A percentile compares a stretch with the other conserved stretches of the same genome.
These are phyloP conservation scores for Fusarium camptoceras DNA, from an alignment of 2,329 filamentous ascomycete genomes.

Conservation along the genomic window DNA sequence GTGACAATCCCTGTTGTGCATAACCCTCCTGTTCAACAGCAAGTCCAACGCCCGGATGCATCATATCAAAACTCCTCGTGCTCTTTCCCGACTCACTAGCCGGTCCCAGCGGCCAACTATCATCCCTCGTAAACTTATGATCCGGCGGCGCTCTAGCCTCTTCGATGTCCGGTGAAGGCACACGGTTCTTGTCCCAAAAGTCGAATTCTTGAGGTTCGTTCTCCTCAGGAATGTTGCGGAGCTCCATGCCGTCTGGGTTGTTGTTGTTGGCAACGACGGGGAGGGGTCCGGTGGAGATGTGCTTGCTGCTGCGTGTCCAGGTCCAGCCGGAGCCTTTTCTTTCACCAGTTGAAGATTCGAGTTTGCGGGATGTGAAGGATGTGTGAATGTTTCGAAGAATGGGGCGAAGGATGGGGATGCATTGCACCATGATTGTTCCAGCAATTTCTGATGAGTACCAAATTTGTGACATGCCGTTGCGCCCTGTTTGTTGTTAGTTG, in stretches of 20 bases:
- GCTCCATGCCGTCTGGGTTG: conserved; percentile 29
- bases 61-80: conserved; percentile 34
- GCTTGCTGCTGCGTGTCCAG: conserved; percentile 39
- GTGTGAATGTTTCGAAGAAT: conserved; percentile 52
- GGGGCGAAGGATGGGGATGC: conserved; percentile 63
- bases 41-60: conserved; percentile 38
- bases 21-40: conserved; percentile 36
- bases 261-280: not conserved
- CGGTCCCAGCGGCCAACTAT: conserved; percentile 34
- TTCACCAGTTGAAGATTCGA: conserved; percentile 35
- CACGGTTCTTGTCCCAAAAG: conserved; percentile 27
- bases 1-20: conserved; percentile 39
- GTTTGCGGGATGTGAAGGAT: conserved; percentile 40
- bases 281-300: conserved; percentile 24
- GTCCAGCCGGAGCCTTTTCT: conserved; percentile 37
- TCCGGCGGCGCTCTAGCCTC: not conserved
- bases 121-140: conserved; percentile 16
- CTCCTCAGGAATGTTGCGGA: conserved; percentile 41
- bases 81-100: conserved; percentile 29
- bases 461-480: conserved; percentile 45
- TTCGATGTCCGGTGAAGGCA: conserved; percentile 13
- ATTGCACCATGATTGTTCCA: conserved; percentile 67
- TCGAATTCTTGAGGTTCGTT: conserved; percentile 27
- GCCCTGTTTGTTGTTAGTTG: conserved; percentile 27
- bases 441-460: conserved; percentile 63